These are phyloP conservation scores for Tricladium varicosporioides DNA, from an alignment of 2,329 filamentous ascomycete genomes.

Conservation along the genomic window DNA sequence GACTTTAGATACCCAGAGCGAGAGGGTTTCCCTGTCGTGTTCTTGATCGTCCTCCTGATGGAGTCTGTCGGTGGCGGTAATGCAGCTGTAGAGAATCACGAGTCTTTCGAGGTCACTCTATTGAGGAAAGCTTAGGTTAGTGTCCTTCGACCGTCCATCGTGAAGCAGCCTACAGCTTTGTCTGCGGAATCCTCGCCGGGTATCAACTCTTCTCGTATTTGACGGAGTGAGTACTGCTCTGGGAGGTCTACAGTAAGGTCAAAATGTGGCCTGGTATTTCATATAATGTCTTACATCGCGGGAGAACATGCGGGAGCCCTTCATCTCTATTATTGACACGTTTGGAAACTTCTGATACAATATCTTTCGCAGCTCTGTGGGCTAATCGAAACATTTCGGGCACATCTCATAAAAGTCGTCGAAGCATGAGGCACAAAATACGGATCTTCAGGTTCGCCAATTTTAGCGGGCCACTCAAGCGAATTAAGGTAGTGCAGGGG, in stretches of 20 bases:
- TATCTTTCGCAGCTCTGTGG: constrained; percentile 11
- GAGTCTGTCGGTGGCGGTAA: constrained; percentile 14
- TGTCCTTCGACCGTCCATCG: background rate
- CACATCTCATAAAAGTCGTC: no score
- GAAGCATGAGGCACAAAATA: no score
- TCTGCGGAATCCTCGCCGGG: background rate
- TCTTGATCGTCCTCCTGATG: constrained; percentile 12
- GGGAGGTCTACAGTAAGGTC: constrained; percentile 17
- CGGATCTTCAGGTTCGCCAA: no score
- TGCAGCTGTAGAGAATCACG: constrained; percentile 25
- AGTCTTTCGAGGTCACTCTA: constrained; percentile 25
- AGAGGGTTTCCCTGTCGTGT: constrained; percentile 17
- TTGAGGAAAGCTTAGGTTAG: constrained; percentile 16
- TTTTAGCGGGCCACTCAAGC: no score
- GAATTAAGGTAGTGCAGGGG: no score
- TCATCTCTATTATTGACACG: background rate
- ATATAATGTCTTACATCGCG: constrained; percentile 8
- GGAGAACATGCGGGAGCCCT: background rate
- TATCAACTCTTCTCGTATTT: constrained; percentile 11
- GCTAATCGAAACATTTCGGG: constrained; percentile 17
- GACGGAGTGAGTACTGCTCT: constrained; percentile 20
- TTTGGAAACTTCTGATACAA: background rate
- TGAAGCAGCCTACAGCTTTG: constrained; percentile 3
- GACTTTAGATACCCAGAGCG: constrained; percentile 22
- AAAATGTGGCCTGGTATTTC: background rate